Evolutionary conservation across 2,329 filamentous ascomycete genomes (phyloP).

Genomic region (Penicillium sp.): DNA sequence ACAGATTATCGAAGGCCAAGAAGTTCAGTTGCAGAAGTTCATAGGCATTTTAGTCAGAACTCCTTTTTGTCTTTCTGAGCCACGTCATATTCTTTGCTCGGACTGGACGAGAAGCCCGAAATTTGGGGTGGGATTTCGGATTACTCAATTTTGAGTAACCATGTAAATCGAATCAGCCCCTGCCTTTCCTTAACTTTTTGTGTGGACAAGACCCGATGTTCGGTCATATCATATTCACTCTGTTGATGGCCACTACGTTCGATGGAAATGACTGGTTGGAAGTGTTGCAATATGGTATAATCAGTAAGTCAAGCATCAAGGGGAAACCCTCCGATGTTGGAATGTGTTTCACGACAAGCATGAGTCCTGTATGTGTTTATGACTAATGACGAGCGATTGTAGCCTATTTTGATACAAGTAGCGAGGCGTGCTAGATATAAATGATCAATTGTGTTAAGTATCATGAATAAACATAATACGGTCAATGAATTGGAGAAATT

Average conservation of each 20-base stretch:
- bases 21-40: background rate
- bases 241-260: constrained; percentile 52
- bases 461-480: too few relatives aligned
- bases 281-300: constrained; percentile 55
- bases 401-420: background rate
- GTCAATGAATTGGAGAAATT: too few relatives aligned
- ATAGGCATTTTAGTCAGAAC: background rate
- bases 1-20: background rate
- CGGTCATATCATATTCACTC: constrained; percentile 47
- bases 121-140: too few relatives aligned
- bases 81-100: constrained; percentile 51
- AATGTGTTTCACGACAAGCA: background rate
- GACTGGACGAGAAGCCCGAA: too few relatives aligned
- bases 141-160: constrained; percentile 15
- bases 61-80: constrained; percentile 26
- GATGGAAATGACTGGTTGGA: constrained; percentile 53
- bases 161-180: constrained; percentile 52
- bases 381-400: background rate
- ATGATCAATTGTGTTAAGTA: too few relatives aligned
- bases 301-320: constrained; percentile 21
- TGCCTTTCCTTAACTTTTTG: constrained; percentile 29
- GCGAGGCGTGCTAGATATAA: too few relatives aligned
- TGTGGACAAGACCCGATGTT: constrained; percentile 46
- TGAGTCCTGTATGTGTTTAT: background rate
- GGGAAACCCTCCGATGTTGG: too few relatives aligned